Conservation (phyloP, 2,329 filamentous ascomycete species). For the Hypoxylon sp. region DNA sequence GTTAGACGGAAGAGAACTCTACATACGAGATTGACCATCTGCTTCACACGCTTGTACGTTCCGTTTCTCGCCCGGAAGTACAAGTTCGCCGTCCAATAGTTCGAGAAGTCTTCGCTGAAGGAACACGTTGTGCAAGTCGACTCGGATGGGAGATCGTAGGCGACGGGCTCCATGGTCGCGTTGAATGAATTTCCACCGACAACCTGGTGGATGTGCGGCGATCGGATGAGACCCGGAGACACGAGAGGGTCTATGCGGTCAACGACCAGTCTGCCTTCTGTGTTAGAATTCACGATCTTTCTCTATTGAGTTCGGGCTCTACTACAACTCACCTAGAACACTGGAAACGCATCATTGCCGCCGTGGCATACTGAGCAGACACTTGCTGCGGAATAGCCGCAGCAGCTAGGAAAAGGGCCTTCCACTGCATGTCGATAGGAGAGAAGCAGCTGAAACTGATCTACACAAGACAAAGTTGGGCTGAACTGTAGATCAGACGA, state of each 20-base stretch:
- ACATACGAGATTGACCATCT: constrained; percentile 45
- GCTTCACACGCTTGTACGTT: constrained; percentile 46
- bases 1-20: neutral
- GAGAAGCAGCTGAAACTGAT: constrained; percentile 32
- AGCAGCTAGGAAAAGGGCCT: constrained; percentile 36
- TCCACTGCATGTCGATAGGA: constrained; percentile 40
- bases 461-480: constrained; percentile 26
- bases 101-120: constrained; percentile 47
- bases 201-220: constrained; percentile 46
- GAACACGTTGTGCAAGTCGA: constrained; percentile 47
- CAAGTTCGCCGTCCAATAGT: constrained; percentile 47
- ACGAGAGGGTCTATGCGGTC: constrained; percentile 48
- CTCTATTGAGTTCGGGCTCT: neutral
- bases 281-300: constrained; percentile 18
- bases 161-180: constrained; percentile 40
- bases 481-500: constrained; percentile 32
- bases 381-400: constrained; percentile 40
- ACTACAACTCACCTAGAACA: constrained; percentile 32
- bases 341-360: constrained; percentile 46
- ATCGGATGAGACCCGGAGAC: constrained; percentile 43
- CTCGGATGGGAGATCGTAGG: constrained; percentile 39
- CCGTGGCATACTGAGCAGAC: constrained; percentile 40
- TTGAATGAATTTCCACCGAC: constrained; percentile 47
- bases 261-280: constrained; percentile 43
- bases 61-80: constrained; percentile 48